Conservation (phyloP, 164 flowering plant genomes). For the Vitis riparia region DNA sequence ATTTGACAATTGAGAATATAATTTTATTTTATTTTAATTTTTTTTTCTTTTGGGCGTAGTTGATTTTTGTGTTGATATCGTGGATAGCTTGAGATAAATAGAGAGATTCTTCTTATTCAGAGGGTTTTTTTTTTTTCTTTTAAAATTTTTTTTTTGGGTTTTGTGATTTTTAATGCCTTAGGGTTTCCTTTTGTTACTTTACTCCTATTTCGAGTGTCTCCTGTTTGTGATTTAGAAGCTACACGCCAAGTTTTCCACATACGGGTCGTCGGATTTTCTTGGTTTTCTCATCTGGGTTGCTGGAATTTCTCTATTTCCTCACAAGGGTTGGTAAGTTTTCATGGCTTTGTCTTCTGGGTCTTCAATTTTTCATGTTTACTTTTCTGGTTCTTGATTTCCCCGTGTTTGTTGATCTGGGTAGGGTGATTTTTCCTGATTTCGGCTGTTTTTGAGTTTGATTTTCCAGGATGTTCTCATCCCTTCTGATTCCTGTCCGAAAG, state of each 20-base stretch:
- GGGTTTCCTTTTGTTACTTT: slow-evolving; percentile 38
- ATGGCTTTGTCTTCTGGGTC: neutral
- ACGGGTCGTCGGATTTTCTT: slow-evolving; percentile 13
- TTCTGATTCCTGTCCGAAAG: slow-evolving; percentile 1
- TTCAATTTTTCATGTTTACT: neutral
- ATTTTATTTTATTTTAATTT: neutral
- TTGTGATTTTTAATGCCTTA: slow-evolving; percentile 23
- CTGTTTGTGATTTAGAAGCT: slow-evolving; percentile 24
- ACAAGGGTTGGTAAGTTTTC: slow-evolving; percentile 21
- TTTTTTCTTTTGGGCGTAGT: slow-evolving; percentile 9
- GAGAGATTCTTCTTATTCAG: slow-evolving; percentile 5
- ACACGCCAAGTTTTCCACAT: slow-evolving; percentile 6
- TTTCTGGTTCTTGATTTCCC: neutral
- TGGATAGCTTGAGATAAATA: slow-evolving; percentile 4
- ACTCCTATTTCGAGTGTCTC: slow-evolving; percentile 5
- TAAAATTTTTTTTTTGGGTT: neutral
- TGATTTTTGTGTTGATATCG: slow-evolving; percentile 14
- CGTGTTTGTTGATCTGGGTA: neutral
- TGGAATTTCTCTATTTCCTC: slow-evolving; percentile 14
- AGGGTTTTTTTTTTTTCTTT: neutral
- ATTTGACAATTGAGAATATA: slow-evolving; percentile 22
- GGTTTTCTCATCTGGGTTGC: slow-evolving; percentile 25
- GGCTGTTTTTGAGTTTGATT: neutral
- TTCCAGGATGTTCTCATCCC: slow-evolving; percentile 3
- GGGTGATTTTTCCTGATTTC: slow-evolving; percentile 3